These are phyloP conservation scores for Pleurotus citrinopileatus DNA, from an alignment of 768 basidiomycete species.

Conservation along the genomic window DNA sequence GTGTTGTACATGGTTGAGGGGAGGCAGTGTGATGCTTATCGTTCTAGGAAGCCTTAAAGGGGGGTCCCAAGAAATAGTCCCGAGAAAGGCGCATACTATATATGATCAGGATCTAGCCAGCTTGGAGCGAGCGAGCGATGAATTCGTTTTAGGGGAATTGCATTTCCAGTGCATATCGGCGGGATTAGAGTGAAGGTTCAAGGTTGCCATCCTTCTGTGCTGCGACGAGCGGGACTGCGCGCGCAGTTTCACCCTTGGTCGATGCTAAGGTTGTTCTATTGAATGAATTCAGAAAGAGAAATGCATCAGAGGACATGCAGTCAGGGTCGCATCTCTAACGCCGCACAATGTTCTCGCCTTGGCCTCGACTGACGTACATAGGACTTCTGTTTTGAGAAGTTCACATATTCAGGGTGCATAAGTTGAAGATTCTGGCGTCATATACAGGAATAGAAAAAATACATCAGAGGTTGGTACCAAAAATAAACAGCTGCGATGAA, in stretches of 20 bases:
- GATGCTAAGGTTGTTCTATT: no score
- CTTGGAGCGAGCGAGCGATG: no score
- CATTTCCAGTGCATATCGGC: background rate
- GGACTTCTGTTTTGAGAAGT: background rate
- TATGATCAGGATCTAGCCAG: background rate
- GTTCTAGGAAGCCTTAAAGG: background rate
- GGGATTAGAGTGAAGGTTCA: constrained; percentile 11
- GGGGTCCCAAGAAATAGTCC: background rate
- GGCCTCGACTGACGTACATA: background rate
- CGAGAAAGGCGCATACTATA: constrained; percentile 1
- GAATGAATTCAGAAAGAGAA: no score
- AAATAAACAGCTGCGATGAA: background rate
- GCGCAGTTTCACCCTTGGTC: background rate
- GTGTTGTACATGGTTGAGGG: constrained; percentile 3
- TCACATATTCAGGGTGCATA: background rate
- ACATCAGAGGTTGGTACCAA: no score
- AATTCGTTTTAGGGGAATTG: background rate
- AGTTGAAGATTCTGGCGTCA: background rate
- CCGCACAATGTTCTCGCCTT: background rate
- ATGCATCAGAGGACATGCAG: no score
- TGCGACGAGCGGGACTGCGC: background rate
- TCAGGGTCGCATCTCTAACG: background rate
- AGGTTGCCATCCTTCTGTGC: background rate
- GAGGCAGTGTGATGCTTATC: constrained; percentile 2
- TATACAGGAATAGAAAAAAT: background rate